Evolutionary conservation across 1,284 basidiomycete species (phyloP).

Genomic region (Neotropicomus parvogracilis): DNA sequence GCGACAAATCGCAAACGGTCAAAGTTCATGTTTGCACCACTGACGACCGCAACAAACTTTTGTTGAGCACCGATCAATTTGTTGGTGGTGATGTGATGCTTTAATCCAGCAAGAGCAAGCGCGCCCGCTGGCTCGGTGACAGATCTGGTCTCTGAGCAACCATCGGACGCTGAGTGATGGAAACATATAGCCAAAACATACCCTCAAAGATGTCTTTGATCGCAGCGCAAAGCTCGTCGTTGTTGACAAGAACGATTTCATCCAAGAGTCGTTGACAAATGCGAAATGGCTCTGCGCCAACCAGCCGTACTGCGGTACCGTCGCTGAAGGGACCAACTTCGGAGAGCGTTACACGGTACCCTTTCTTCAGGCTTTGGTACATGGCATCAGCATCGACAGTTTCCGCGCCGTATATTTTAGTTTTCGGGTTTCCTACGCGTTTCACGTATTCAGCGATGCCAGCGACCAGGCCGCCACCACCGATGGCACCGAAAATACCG

Average conservation of each 20-base stretch:
- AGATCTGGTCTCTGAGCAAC: conserved; percentile 77
- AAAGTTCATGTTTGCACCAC: conserved; percentile 99
- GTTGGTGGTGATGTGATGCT: conserved; percentile 82
- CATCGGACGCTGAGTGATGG: conserved; percentile 1
- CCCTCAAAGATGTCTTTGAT: conserved; percentile 99
- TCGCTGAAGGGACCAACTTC: conserved; percentile 98
- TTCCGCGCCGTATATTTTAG: conserved; percentile 90
- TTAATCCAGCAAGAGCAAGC: conserved; percentile 87
- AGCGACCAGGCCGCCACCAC: conserved; percentile 89
- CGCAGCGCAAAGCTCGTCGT: conserved; percentile 97
- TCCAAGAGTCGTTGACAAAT: conserved; percentile 88
- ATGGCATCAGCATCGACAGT: conserved; percentile 95
- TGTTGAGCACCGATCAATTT: conserved; percentile 79
- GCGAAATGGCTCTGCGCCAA: conserved; percentile 93
- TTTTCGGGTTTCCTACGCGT: conserved; percentile 83
- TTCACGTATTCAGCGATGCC: conserved; percentile 94
- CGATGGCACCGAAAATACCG: conserved; percentile 87
- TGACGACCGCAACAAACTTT: conserved; percentile 88
- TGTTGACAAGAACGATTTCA: conserved; percentile 81
- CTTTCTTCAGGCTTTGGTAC: conserved; percentile 72
- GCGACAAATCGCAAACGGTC: conserved; percentile 94
- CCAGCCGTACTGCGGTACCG: conserved; percentile 97
- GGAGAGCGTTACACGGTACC: conserved; percentile 76
- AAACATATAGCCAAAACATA: conserved; percentile 33
- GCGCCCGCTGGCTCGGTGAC: conserved; percentile 98